A percentile compares a stretch with the other conserved stretches of the same genome.
These are phyloP conservation scores for Thalassiosira hispida DNA, from an alignment of 352 stramenopile genomes.

Conservation along the genomic window DNA sequence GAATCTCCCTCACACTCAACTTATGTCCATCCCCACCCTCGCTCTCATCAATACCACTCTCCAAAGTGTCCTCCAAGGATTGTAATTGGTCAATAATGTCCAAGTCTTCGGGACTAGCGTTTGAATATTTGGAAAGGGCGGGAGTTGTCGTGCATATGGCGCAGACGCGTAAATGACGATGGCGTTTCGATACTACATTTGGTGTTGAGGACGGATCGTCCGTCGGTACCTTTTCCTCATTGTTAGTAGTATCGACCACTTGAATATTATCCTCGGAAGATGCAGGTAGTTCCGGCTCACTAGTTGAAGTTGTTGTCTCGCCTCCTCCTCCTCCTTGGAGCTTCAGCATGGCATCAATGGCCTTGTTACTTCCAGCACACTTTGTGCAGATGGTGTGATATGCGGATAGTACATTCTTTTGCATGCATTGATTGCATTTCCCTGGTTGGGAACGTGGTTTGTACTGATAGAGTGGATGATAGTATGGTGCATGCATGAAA, in stretches of 20 bases:
- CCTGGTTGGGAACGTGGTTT: constrained; percentile 93
- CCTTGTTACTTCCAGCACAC: constrained; percentile 89
- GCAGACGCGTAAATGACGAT: constrained; percentile 54
- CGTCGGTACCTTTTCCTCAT: constrained; percentile 26
- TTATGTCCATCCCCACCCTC: constrained; percentile 31
- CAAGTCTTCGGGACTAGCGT: constrained; percentile 48
- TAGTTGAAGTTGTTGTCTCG: neutral
- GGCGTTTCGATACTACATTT: too few species aligned
- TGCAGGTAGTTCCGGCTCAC: constrained; percentile 4
- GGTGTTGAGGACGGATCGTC: neutral
- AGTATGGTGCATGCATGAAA: neutral
- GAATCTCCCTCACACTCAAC: constrained; percentile 66
- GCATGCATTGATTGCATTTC: constrained; percentile 92
- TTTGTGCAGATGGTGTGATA: constrained; percentile 94
- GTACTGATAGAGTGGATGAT: constrained; percentile 77
- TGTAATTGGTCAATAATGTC: constrained; percentile 45
- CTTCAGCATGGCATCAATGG: constrained; percentile 87
- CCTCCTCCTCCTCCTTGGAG: neutral
- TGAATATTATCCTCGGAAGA: constrained; percentile 11
- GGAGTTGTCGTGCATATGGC: constrained; percentile 73
- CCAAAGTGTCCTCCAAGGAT: constrained; percentile 50
- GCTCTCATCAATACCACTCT: constrained; percentile 17
- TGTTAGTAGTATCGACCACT: neutral
- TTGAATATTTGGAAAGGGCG: constrained; percentile 63
- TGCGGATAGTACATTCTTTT: constrained; percentile 91